Conservation (phyloP, 805 yeast species). For the Saccharomyces mikatae region DNA sequence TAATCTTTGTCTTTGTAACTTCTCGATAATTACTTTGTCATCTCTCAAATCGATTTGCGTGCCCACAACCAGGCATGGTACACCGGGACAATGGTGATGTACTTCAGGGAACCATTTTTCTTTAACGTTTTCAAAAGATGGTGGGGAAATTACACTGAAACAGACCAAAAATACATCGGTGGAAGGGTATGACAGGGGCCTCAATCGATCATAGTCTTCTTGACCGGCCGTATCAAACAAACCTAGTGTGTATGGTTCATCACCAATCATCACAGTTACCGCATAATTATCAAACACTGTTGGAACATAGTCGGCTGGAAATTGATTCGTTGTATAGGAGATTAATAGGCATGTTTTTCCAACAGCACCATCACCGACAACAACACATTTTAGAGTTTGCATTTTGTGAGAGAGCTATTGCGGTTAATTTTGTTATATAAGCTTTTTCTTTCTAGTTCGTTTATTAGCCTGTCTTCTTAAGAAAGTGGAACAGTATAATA, state of each 20-base stretch:
- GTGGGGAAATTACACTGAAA: conserved; percentile 93
- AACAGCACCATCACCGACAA: conserved; percentile 99
- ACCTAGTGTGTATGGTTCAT: conserved; percentile 96
- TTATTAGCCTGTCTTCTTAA: not conserved
- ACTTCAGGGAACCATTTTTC: conserved; percentile 99
- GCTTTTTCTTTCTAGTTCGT: not conserved
- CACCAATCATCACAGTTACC: conserved; percentile 92
- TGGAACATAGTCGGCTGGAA: conserved; percentile 97
- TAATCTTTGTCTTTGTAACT: conserved; percentile 83
- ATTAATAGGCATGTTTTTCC: conserved; percentile 95
- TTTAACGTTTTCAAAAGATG: conserved; percentile 92
- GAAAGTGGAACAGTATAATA: not conserved
- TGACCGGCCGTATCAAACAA: conserved; percentile 98
- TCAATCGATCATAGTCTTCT: conserved; percentile 95
- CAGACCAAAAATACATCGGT: conserved; percentile 95
- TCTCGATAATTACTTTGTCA: conserved; percentile 83
- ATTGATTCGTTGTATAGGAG: conserved; percentile 92
- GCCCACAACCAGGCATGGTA: conserved; percentile 93
- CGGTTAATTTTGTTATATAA: not conserved
- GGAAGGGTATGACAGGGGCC: conserved; percentile 94
- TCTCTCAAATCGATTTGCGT: conserved; percentile 93
- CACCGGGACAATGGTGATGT: conserved; percentile 97
- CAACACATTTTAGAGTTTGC: conserved; percentile 82
- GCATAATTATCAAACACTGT: conserved; percentile 97
- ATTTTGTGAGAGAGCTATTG: conserved; percentile 14